These are phyloP conservation scores for Stachybotrys chlorohalonatus DNA, from an alignment of 2,329 filamentous ascomycete genomes.

Conservation along the genomic window DNA sequence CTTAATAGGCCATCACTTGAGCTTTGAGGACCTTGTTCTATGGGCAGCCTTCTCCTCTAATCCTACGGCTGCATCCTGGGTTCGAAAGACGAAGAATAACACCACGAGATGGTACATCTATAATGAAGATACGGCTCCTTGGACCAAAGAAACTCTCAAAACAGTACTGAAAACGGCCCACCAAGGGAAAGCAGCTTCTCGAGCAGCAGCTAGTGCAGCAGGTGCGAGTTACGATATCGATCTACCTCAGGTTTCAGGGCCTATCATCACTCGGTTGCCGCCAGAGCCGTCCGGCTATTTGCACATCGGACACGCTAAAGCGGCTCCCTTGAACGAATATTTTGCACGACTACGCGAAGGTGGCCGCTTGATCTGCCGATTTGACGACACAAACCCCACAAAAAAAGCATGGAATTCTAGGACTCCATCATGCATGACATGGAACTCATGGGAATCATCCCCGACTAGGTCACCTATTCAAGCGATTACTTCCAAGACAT, in stretches of 20 bases:
- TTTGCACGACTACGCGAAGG: constrained; percentile 86
- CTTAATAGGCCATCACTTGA: constrained; percentile 65
- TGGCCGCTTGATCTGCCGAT: constrained; percentile 73
- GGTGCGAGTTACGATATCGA: constrained; percentile 76
- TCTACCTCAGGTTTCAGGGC: constrained; percentile 67
- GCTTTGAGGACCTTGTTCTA: constrained; percentile 63
- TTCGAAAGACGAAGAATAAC: constrained; percentile 62
- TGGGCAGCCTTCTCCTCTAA: constrained; percentile 73
- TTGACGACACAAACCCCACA: constrained; percentile 88
- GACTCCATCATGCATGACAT: constrained; percentile 83
- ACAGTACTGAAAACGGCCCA: constrained; percentile 14
- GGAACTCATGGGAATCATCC: constrained; percentile 72
- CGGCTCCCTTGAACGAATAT: constrained; percentile 79
- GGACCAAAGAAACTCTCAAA: constrained; percentile 46
- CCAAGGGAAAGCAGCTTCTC: constrained; percentile 49
- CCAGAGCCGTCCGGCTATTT: constrained; percentile 86
- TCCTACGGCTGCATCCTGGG: constrained; percentile 64
- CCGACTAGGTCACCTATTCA: constrained; percentile 72
- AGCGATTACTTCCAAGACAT: constrained; percentile 85
- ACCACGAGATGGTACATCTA: constrained; percentile 72
- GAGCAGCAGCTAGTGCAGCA: constrained; percentile 58
- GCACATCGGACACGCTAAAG: constrained; percentile 85
- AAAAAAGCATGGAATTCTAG: constrained; percentile 88
- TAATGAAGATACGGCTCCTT: constrained; percentile 64
- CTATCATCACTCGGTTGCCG: constrained; percentile 77